Evolutionary conservation across 192 early-diverging fungal genomes (phyloP).

Genomic region (Allomyces javanicus): DNA sequence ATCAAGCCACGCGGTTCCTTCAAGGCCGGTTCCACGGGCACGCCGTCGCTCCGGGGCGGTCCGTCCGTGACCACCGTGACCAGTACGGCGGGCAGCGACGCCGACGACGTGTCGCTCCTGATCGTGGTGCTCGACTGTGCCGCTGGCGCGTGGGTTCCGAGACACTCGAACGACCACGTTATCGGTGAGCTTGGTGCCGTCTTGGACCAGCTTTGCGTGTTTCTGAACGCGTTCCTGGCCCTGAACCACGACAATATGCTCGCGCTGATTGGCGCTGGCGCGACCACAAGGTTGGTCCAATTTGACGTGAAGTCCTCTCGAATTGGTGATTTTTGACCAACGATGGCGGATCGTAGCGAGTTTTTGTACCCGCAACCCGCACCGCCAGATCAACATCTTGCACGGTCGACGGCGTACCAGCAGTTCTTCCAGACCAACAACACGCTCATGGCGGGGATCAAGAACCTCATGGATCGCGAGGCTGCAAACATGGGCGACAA

Average conservation of each 20-base stretch:
- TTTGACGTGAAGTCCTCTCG: not conserved
- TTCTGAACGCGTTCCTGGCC: slow-evolving; percentile 84
- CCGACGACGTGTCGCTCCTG: not conserved
- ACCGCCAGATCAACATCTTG: not conserved
- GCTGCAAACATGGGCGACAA: slow-evolving; percentile 5
- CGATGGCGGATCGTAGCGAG: slow-evolving; percentile 3
- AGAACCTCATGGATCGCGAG: slow-evolving; percentile 13
- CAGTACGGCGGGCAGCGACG: not conserved
- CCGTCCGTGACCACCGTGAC: not conserved
- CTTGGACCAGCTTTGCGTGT: slow-evolving; percentile 57
- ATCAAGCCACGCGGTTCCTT: not conserved
- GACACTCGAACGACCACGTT: not conserved
- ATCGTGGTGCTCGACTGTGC: slow-evolving; percentile 6
- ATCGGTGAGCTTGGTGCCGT: not conserved
- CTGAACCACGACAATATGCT: slow-evolving; percentile 71
- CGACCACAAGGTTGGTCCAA: slow-evolving; percentile 4
- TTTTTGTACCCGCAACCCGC: slow-evolving; percentile 13
- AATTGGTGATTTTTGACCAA: not conserved
- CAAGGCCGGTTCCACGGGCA: no score
- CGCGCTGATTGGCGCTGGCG: slow-evolving; percentile 41
- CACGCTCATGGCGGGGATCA: slow-evolving; percentile 19
- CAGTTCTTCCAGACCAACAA: slow-evolving; percentile 30
- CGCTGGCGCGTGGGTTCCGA: slow-evolving; percentile 2
- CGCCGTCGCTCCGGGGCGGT: no score
- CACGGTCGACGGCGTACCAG: slow-evolving; percentile 24